Percentiles rank a stretch among this genome's conserved stretches.
Evolutionary conservation across 805 yeast genomes (phyloP).

Genomic region (Hanseniaspora mollemarum): DNA sequence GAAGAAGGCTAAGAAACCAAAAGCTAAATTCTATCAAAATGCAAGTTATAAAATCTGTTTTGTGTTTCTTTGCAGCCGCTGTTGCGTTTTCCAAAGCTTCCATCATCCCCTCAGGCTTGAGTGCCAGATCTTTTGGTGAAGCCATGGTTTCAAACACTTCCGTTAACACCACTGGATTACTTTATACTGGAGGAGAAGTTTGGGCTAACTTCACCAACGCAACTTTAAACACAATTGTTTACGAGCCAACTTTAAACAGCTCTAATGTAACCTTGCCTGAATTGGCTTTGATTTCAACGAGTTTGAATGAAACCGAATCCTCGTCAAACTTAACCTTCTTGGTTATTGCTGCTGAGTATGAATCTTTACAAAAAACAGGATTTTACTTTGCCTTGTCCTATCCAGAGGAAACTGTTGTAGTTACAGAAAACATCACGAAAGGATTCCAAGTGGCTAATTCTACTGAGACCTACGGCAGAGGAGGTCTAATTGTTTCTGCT

Average conservation of each 20-base stretch:
- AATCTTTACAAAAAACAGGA: slow-evolving; percentile 24
- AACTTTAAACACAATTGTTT: slow-evolving; percentile 16
- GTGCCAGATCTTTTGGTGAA: slow-evolving; percentile 10
- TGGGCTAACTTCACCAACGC: slow-evolving; percentile 8
- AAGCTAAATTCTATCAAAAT: neutral
- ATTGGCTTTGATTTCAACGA: slow-evolving; percentile 19
- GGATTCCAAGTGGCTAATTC: slow-evolving; percentile 23
- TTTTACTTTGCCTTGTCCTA: slow-evolving; percentile 24
- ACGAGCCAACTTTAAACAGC: slow-evolving; percentile 20
- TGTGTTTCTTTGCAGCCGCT: slow-evolving; percentile 16
- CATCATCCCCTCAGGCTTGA: neutral
- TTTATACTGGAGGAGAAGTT: slow-evolving; percentile 8
- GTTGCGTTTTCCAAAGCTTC: slow-evolving; percentile 16
- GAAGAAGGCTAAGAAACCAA: no score
- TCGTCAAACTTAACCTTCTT: slow-evolving; percentile 21
- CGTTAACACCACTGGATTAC: slow-evolving; percentile 15
- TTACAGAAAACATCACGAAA: slow-evolving; percentile 20
- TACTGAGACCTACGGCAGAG: slow-evolving; percentile 20
- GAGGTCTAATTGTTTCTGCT: slow-evolving; percentile 23
- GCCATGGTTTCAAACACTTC: slow-evolving; percentile 14
- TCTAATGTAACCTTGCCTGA: slow-evolving; percentile 24
- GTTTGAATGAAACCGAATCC: slow-evolving; percentile 20
- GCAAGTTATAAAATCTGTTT: slow-evolving; percentile 8
- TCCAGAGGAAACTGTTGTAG: slow-evolving; percentile 23
- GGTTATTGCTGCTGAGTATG: slow-evolving; percentile 21